Evolutionary conservation across 768 basidiomycete genomes (phyloP).

Genomic region (Phaeotremella fagi): DNA sequence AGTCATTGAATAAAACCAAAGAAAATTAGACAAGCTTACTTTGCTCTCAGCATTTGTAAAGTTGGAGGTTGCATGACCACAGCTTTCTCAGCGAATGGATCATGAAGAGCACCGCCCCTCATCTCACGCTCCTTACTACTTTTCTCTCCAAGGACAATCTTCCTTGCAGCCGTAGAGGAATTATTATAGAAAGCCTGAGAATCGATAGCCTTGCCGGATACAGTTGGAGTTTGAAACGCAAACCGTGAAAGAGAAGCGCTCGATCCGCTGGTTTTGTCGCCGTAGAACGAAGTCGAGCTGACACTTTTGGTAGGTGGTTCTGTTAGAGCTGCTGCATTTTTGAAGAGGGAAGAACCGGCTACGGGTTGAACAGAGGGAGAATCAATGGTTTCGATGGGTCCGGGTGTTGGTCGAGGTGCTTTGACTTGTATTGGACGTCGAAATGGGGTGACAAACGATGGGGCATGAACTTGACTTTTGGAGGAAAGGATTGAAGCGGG

Average conservation of each 20-base stretch:
- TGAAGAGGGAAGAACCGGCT: neutral
- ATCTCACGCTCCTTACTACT: constrained; percentile 18
- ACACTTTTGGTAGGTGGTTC: too few relatives aligned
- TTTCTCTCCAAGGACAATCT: constrained; percentile 26
- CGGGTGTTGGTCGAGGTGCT: constrained; percentile 13
- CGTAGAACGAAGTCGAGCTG: too few relatives aligned
- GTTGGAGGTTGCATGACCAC: constrained; percentile 79
- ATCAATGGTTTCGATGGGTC: constrained; percentile 15
- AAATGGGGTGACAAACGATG: constrained; percentile 32
- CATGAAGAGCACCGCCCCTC: constrained; percentile 52
- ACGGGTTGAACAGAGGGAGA: constrained; percentile 1
- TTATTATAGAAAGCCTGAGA: constrained; percentile 32
- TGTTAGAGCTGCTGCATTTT: neutral
- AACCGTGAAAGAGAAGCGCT: too few relatives aligned
- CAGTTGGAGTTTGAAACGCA: constrained; percentile 1
- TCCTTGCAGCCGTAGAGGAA: constrained; percentile 9
- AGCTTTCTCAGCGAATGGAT: constrained; percentile 70
- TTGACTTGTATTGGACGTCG: constrained; percentile 30
- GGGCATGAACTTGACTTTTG: constrained; percentile 3
- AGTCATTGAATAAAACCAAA: neutral
- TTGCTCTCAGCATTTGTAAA: constrained; percentile 60
- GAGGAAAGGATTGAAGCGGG: constrained; percentile 7
- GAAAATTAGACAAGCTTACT: constrained; percentile 32
- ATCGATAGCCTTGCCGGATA: constrained; percentile 19
- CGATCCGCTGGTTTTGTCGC: too few relatives aligned